phyloP scores from a whole-genome alignment of 352 stramenopile genomes.

The Globisporangium carolinianum region DNA sequence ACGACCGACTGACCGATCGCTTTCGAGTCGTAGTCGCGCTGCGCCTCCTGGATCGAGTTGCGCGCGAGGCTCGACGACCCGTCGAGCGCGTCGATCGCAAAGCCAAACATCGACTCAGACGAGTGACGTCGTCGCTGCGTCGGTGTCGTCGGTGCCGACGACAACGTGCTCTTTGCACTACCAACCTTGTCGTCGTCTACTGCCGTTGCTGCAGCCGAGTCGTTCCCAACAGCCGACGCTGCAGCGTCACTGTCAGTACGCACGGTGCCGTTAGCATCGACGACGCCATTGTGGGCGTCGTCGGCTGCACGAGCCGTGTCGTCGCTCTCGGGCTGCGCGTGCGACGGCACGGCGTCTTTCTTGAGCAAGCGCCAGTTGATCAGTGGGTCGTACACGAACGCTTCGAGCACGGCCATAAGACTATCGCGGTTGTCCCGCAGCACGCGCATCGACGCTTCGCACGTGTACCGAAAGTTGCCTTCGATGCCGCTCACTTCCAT shows the following conservation, averaged over 20 bases:
- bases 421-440: constrained; percentile 98
- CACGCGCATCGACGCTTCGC: constrained; percentile 97
- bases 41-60: constrained; percentile 58
- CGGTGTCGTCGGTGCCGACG: constrained; percentile 17
- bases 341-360: constrained; percentile 72
- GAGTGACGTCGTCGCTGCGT: constrained; percentile 51
- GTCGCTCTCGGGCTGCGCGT: constrained; percentile 59
- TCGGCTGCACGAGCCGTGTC: constrained; percentile 13
- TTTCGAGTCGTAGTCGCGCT: constrained; percentile 47
- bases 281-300: constrained; percentile 3
- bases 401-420: constrained; percentile 99
- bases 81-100: constrained; percentile 58
- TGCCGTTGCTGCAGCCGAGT: not conserved
- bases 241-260: no score
- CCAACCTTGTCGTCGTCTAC: constrained; percentile 28
- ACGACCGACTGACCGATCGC: constrained; percentile 51
- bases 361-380: constrained; percentile 98
- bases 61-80: constrained; percentile 34
- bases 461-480: constrained; percentile 98
- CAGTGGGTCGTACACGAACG: constrained; percentile 99
- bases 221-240: no score
- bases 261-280: not conserved
- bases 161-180: constrained; percentile 60
- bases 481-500: constrained; percentile 99
- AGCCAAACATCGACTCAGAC: constrained; percentile 56